phyloP scores from a whole-genome alignment of 2,329 filamentous ascomycete species.

The Myrmaecium sp. region DNA sequence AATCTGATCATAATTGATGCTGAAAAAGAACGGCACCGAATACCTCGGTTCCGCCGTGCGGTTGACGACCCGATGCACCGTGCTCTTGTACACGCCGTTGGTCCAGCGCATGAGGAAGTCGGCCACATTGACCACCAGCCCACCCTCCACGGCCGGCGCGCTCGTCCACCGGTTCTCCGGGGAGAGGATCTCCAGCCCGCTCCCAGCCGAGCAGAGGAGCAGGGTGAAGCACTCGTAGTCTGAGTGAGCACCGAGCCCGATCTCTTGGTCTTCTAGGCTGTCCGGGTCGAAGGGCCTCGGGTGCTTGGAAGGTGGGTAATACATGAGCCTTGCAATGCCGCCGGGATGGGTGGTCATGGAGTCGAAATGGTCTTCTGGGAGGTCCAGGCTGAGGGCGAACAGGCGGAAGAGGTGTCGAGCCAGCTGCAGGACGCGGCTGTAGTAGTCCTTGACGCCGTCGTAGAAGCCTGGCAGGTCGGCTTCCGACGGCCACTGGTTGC shows the following conservation, averaged over 20 bases:
- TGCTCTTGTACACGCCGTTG: constrained; percentile 32
- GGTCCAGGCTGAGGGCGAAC: constrained; percentile 22
- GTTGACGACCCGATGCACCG: constrained; percentile 33
- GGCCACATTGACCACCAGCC: constrained; percentile 36
- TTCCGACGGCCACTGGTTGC: constrained; percentile 23
- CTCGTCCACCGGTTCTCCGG: constrained; percentile 15
- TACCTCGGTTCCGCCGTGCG: constrained; percentile 21
- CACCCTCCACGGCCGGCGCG: constrained; percentile 22
- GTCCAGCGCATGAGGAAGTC: constrained; percentile 35
- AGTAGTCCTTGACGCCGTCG: constrained; percentile 20
- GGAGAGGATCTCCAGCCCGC: constrained; percentile 18
- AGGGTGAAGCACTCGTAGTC: constrained; percentile 20
- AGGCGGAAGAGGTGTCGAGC: constrained; percentile 24
- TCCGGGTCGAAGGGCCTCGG: constrained; percentile 4
- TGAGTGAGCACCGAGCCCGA: constrained; percentile 22
- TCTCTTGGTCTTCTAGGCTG: constrained; percentile 11
- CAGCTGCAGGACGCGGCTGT: constrained; percentile 19
- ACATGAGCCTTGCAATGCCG: constrained; percentile 22
- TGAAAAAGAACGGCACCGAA: constrained; percentile 32
- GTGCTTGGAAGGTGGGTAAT: constrained; percentile 19
- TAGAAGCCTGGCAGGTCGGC: constrained; percentile 23
- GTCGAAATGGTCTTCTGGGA: constrained; percentile 24
- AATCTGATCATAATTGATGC: constrained; percentile 22
- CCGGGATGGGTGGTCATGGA: constrained; percentile 23
- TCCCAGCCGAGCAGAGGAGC: constrained; percentile 11